Percentiles rank a stretch among this genome's conserved stretches.
Conservation (phyloP, 2,329 filamentous ascomycete species). For the Trichoderma brevicompactum region DNA sequence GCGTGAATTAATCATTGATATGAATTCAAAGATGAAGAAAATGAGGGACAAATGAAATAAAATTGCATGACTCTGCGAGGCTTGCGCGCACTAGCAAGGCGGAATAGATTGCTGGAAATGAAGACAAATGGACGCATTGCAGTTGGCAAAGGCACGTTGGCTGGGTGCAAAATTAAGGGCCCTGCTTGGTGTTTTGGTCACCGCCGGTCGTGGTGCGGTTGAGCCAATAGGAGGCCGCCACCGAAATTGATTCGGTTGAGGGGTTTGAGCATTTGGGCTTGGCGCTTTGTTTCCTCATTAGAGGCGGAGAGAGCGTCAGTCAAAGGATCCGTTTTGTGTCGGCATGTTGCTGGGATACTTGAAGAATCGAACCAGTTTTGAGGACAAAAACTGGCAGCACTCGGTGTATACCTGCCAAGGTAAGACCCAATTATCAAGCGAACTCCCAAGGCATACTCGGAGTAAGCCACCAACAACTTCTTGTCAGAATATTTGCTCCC, state of each 20-base stretch:
- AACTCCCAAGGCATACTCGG: too few relatives aligned
- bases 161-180: constrained; percentile 21
- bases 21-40: background rate
- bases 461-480: too few relatives aligned
- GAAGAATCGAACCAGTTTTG: too few relatives aligned
- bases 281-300: background rate
- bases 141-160: background rate
- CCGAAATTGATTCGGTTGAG: constrained; percentile 17
- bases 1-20: constrained; percentile 5
- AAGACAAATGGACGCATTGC: background rate
- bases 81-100: background rate
- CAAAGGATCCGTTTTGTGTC: background rate
- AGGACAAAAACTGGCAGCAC: too few relatives aligned
- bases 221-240: constrained; percentile 15
- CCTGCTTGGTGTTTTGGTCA: constrained; percentile 23
- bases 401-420: too few relatives aligned
- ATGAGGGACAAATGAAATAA: background rate
- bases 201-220: background rate
- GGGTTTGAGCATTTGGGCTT: constrained; percentile 10
- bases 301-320: background rate
- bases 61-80: background rate
- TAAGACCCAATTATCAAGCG: too few relatives aligned
- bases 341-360: background rate
- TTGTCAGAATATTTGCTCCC: too few relatives aligned
- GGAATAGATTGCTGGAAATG: constrained; percentile 3